Percentiles rank a stretch among this genome's conserved stretches.
Conservation (phyloP, 148 eudicot species). For the Pharnaceum exiguum region DNA sequence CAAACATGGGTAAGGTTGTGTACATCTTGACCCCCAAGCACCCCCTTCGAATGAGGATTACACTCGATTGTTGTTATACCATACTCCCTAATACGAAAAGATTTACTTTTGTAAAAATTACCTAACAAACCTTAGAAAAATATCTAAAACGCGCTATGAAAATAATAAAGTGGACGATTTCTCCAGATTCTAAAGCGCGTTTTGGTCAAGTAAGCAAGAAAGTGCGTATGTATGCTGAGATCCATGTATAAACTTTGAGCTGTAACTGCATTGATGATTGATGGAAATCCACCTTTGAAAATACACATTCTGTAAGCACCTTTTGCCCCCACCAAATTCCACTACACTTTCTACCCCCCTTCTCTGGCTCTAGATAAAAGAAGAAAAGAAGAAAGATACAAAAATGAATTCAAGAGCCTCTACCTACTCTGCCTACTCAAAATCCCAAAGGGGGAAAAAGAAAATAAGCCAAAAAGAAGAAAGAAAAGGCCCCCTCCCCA, state of each 20-base stretch:
- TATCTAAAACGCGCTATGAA: too few relatives aligned
- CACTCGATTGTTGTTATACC: too few relatives aligned
- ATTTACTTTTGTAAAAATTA: too few relatives aligned
- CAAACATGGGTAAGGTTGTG: too few relatives aligned
- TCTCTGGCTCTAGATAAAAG: conserved; percentile 23
- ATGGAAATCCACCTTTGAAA: conserved; percentile 38
- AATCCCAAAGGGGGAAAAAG: conserved; percentile 29
- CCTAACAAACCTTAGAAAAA: too few relatives aligned
- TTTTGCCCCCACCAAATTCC: conserved; percentile 29
- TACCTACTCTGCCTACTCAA: conserved; percentile 49
- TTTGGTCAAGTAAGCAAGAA: background rate
- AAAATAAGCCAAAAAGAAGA: background rate
- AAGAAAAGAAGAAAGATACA: conserved; percentile 31
- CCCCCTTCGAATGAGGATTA: too few relatives aligned
- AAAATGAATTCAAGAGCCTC: conserved; percentile 59
- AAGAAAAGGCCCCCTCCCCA: conserved; percentile 11
- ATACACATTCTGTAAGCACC: conserved; percentile 44
- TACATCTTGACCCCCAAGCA: too few relatives aligned
- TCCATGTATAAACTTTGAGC: conserved; percentile 25
- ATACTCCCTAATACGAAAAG: too few relatives aligned
- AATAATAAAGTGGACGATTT: too few relatives aligned
- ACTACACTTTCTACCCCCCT: conserved; percentile 14
- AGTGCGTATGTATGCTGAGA: background rate
- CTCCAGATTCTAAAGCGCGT: background rate
- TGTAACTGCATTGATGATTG: conserved; percentile 37